phyloP scores from a whole-genome alignment of 768 basidiomycete genomes.

The Clitopilus hobsonii region DNA sequence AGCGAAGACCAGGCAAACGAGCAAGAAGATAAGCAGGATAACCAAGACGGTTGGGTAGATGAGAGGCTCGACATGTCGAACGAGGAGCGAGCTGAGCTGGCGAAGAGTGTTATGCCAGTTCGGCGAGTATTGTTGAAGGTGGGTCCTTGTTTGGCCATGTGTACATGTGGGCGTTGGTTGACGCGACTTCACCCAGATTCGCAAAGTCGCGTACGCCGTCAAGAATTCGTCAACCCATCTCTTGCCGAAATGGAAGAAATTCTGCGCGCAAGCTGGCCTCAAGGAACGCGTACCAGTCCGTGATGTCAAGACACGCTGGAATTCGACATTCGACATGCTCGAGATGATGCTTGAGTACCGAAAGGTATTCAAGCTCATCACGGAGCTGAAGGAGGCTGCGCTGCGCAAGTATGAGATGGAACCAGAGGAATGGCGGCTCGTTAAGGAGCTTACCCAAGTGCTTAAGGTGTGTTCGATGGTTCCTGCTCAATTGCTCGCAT shows the following conservation, averaged over 20 bases:
- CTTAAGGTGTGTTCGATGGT: conserved; percentile 17
- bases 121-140: conserved; percentile 27
- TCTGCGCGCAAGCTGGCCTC: conserved; percentile 6
- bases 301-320: conserved; percentile 28
- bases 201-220: conserved; percentile 3
- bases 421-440: conserved; percentile 21
- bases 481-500: not conserved
- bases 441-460: conserved; percentile 19
- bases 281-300: conserved; percentile 14
- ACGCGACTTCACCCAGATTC: conserved; percentile 11
- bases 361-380: conserved; percentile 18
- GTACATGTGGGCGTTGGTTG: conserved; percentile 17
- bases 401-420: conserved; percentile 14
- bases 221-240: conserved; percentile 12
- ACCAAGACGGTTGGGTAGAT: conserved; percentile 20
- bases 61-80: conserved; percentile 6
- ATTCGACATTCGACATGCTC: conserved; percentile 29
- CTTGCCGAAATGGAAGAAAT: conserved; percentile 14
- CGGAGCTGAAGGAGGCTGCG: conserved; percentile 8
- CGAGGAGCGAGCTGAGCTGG: conserved; percentile 9
- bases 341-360: conserved; percentile 19
- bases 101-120: conserved; percentile 16
- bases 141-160: conserved; percentile 6
- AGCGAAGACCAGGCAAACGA: conserved; percentile 6
- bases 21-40: conserved; percentile 14